These are phyloP conservation scores for Candida xiaguanensis DNA, from an alignment of 805 yeast genomes.

Conservation along the genomic window DNA sequence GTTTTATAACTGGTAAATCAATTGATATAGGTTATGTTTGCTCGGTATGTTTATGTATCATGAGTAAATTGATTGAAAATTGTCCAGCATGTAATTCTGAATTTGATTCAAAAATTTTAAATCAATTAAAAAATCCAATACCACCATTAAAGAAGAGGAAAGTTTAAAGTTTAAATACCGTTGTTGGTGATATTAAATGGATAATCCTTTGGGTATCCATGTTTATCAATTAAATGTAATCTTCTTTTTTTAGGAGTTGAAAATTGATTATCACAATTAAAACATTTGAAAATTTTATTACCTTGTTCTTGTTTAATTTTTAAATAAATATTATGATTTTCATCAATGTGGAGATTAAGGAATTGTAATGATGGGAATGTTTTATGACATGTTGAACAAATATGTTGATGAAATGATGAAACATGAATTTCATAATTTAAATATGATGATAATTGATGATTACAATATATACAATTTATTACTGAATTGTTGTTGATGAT, in stretches of 20 bases:
- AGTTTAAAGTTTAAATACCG: constrained; percentile 18
- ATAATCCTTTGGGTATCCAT: constrained; percentile 42
- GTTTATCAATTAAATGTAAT: constrained; percentile 48
- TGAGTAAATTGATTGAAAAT: constrained; percentile 65
- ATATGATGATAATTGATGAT: constrained; percentile 11
- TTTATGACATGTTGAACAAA: constrained; percentile 35
- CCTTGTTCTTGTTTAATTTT: constrained; percentile 34
- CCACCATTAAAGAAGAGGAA: constrained; percentile 47
- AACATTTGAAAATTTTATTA: constrained; percentile 40
- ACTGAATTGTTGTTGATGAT: not conserved
- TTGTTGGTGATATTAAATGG: constrained; percentile 25
- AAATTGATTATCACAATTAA: constrained; percentile 41
- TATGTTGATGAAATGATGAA: constrained; percentile 24
- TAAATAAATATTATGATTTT: constrained; percentile 50
- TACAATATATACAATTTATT: not conserved
- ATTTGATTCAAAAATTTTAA: constrained; percentile 64
- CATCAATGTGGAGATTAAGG: constrained; percentile 48
- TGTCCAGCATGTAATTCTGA: constrained; percentile 88
- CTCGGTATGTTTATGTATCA: constrained; percentile 83
- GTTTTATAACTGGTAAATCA: constrained; percentile 84
- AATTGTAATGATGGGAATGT: constrained; percentile 42
- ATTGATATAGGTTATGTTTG: constrained; percentile 95
- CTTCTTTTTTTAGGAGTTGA: constrained; percentile 37
- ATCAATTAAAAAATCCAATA: constrained; percentile 52
- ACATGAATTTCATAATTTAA: constrained; percentile 20